Conservation (phyloP, 495 filamentous ascomycete genomes). For the Penicillium desertorum region DNA sequence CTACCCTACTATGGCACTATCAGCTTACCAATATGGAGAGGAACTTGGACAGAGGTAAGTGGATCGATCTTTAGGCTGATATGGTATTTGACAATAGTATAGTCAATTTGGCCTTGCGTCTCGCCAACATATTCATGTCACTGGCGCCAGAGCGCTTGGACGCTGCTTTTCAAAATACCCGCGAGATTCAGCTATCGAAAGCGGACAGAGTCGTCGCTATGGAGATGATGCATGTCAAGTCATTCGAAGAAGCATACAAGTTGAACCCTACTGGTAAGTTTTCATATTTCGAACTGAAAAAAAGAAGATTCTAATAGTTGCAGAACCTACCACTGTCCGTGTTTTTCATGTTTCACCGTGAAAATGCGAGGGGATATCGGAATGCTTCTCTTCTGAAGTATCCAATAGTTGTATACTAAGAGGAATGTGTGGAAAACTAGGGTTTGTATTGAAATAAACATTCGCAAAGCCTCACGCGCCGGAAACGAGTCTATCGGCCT, state of each 20-base stretch:
- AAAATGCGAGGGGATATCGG: background rate
- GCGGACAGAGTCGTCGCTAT: slow-evolving; percentile 1
- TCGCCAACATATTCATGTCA: background rate
- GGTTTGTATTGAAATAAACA: too few relatives aligned
- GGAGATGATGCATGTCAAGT: slow-evolving; percentile 1
- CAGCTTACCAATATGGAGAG: background rate
- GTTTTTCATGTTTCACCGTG: background rate
- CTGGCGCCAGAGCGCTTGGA: slow-evolving; percentile 1
- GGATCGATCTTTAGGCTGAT: slow-evolving; percentile 1
- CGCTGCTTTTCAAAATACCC: background rate
- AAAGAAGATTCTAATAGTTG: background rate
- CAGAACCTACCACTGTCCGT: background rate
- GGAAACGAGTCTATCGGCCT: too few relatives aligned
- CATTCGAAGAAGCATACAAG: background rate
- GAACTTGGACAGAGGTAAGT: background rate
- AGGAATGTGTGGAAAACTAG: background rate
- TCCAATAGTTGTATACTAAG: background rate
- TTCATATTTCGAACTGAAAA: background rate
- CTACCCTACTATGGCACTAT: too few relatives aligned
- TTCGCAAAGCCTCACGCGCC: too few relatives aligned
- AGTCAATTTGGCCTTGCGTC: background rate
- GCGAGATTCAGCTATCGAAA: background rate
- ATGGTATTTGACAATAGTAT: background rate
- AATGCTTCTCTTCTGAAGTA: background rate
- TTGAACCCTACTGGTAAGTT: background rate